These are phyloP conservation scores for Oryza meridionalis DNA, from an alignment of 176 grass and related monocot genomes.

Conservation along the genomic window DNA sequence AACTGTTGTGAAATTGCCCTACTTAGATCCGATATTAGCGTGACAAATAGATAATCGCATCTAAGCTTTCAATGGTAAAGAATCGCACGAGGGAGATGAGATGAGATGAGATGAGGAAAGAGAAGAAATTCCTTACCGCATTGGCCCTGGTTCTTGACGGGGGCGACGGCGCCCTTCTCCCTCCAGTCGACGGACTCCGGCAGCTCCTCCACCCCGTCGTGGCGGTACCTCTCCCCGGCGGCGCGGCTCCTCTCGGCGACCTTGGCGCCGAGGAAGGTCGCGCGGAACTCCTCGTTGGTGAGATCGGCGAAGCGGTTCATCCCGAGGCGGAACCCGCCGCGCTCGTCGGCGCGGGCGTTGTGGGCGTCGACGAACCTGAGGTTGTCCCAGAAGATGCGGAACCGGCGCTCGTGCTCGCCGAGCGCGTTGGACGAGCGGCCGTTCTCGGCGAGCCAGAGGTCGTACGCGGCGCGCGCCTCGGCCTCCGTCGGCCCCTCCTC, in stretches of 20 bases:
- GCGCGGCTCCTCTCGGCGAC: not conserved
- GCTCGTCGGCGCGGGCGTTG: constrained; percentile 51
- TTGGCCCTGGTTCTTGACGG: constrained; percentile 81
- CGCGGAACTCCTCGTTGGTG: constrained; percentile 73
- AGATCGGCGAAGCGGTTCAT: constrained; percentile 83
- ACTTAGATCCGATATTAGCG: constrained; percentile 27
- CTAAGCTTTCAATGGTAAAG: not conserved
- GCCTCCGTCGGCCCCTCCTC: constrained; percentile 52
- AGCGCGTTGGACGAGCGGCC: constrained; percentile 55
- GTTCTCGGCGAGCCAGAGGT: constrained; percentile 63
- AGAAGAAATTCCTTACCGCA: constrained; percentile 55
- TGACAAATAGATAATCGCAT: not conserved
- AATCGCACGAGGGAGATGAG: not conserved
- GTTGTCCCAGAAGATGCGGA: constrained; percentile 84
- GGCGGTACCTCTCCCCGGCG: constrained; percentile 34
- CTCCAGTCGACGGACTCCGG: constrained; percentile 79
- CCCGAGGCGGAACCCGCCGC: constrained; percentile 51
- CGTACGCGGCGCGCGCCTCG: constrained; percentile 60
- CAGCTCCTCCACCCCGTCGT: constrained; percentile 39
- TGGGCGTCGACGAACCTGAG: constrained; percentile 79
- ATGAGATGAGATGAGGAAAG: not conserved
- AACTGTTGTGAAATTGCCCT: not conserved
- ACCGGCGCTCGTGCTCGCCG: constrained; percentile 59
- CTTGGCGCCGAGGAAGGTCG: constrained; percentile 53
- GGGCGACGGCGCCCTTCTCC: constrained; percentile 62